phyloP scores from a whole-genome alignment of 108 stramenopile genomes.

The Cafeteria roenbergensis region DNA sequence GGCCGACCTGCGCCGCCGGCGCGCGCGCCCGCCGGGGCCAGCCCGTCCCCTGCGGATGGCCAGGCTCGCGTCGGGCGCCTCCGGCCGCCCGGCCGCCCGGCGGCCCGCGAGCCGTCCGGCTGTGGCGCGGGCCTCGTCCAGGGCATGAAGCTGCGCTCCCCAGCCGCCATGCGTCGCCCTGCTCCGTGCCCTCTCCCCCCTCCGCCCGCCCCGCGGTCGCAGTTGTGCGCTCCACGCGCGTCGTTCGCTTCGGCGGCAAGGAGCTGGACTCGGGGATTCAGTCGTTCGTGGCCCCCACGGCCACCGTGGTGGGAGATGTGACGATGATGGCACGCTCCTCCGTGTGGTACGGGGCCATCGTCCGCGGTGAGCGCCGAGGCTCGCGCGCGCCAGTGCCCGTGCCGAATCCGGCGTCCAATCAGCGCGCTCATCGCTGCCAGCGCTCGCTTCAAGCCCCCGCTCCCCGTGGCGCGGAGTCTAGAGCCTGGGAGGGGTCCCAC shows the following conservation, averaged over 20 bases:
- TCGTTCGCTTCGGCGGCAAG: background rate
- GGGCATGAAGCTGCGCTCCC: background rate
- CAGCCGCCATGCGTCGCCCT: background rate
- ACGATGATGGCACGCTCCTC: constrained; percentile 80
- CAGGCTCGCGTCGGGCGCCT: no score
- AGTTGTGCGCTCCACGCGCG: constrained; percentile 8
- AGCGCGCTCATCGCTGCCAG: no score
- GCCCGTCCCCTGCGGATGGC: no score
- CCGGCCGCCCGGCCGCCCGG: background rate
- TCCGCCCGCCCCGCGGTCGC: no score
- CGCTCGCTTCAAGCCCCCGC: no score
- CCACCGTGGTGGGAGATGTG: constrained; percentile 86
- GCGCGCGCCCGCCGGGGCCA: no score
- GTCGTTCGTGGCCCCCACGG: constrained; percentile 79
- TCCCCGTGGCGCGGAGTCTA: no score
- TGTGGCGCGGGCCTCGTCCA: background rate
- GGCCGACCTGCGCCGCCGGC: no score
- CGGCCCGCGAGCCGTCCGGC: background rate
- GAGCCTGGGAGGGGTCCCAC: no score
- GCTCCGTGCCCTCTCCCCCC: no score
- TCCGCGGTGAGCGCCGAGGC: constrained; percentile 81
- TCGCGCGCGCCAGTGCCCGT: no score
- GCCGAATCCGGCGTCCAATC: no score
- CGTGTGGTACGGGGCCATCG: constrained; percentile 88
- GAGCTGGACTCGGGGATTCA: background rate